Base-by-base conservation (phyloP, 331 rosid genomes). In the Acacia concinna region DNA sequence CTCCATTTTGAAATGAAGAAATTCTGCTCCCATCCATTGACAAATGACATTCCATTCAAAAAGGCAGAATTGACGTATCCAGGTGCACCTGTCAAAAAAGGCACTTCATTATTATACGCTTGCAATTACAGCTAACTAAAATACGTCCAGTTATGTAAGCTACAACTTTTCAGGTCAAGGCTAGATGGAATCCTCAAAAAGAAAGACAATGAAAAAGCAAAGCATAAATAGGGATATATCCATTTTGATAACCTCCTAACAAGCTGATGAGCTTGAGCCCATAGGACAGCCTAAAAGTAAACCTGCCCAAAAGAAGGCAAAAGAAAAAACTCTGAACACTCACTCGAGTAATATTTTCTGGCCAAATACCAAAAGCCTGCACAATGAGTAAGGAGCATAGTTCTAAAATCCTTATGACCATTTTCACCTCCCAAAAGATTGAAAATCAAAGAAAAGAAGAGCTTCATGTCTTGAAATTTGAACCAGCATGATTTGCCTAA, bases 1-100 rank as follows among this genome's bases (percentile, higher is more conserved):
- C 91, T 90, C 99, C 99, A 95, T 86, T 95, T 95, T 73, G 99
- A 93, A 86, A 95, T 89, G 78, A 76, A 95, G 81, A 95, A 81
- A 51, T 83, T 91, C 75, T 91, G 91, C 82, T 93, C 96, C 99
- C 99, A 95, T 73, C 99, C 99, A 14, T 91, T 90, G 31, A 95
- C 88, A 82, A 95, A 95, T 44, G 99, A 93, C 97, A 95, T 88
- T 85, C 99, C 99, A 82, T 89, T 95, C 74, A 93, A 76, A 73
- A 95, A 82, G 86, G 97, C 87, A 41, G 98, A 86, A 17, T 89
- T 72, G 41, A 85, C 43, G 76, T 84, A 89, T 84, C 98, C 99
- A 51, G 99, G 99, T 51, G 99, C 98, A 86, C 99, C 99, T 95
- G 91, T 73, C 60, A 71, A 66, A 76, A 79, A 87, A 80, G 30